Evolutionary conservation across 2,329 filamentous ascomycete species (phyloP).

Genomic region (Fusarium drepaniforme): DNA sequence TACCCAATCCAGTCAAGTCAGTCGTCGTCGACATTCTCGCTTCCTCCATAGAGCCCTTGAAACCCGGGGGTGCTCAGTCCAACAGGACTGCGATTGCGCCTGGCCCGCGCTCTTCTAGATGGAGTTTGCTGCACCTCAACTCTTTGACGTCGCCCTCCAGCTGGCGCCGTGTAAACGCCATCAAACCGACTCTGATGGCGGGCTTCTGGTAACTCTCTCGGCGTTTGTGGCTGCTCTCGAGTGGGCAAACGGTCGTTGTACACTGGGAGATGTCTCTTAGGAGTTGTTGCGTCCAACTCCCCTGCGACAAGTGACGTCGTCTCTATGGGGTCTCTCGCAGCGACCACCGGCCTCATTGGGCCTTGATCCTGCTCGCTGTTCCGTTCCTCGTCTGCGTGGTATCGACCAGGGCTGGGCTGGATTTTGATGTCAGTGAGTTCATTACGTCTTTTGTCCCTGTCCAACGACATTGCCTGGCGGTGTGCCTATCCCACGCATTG

Average conservation of each 20-base stretch:
- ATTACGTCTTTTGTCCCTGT: not conserved
- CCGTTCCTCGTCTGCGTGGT: slow-evolving; percentile 8
- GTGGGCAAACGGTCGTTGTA: slow-evolving; percentile 36
- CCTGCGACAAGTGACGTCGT: not conserved
- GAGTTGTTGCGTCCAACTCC: slow-evolving; percentile 3
- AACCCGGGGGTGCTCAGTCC: slow-evolving; percentile 59
- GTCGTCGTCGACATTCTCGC: slow-evolving; percentile 60
- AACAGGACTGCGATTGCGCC: slow-evolving; percentile 50
- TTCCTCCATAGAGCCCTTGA: slow-evolving; percentile 60
- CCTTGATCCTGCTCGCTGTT: not conserved
- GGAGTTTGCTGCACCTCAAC: slow-evolving; percentile 3
- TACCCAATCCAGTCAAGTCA: slow-evolving; percentile 6
- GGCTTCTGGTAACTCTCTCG: slow-evolving; percentile 39
- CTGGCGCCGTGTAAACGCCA: slow-evolving; percentile 37
- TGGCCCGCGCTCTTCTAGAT: slow-evolving; percentile 20
- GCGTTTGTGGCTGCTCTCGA: slow-evolving; percentile 38
- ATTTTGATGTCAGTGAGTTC: not conserved
- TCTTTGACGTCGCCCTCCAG: slow-evolving; percentile 18
- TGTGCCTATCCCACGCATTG: not conserved
- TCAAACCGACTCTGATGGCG: slow-evolving; percentile 41
- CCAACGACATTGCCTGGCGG: not conserved
- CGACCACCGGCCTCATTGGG: not conserved
- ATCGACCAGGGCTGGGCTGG: slow-evolving; percentile 1
- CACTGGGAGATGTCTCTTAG: slow-evolving; percentile 27
- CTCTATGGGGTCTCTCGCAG: not conserved